Evolutionary conservation across 2,329 filamentous ascomycete species (phyloP).

Genomic region (Piedraia hortae): DNA sequence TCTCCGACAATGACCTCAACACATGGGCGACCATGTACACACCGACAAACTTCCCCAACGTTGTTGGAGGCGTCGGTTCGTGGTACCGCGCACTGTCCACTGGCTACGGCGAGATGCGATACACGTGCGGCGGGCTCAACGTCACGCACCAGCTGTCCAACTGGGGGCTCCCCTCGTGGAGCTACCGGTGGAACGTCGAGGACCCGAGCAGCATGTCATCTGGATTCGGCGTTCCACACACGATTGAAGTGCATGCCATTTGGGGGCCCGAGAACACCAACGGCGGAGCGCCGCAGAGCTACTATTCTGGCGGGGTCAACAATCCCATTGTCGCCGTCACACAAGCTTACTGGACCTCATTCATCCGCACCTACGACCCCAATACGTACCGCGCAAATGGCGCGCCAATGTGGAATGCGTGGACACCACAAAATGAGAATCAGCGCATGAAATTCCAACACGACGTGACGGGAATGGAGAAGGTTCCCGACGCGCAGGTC

Average conservation of each 20-base stretch:
- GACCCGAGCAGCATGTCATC: slow-evolving; percentile 25
- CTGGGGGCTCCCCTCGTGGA: slow-evolving; percentile 24
- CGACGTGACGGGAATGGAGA: slow-evolving; percentile 16
- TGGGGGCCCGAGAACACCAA: slow-evolving; percentile 33
- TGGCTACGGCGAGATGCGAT: slow-evolving; percentile 36
- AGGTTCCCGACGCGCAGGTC: slow-evolving; percentile 12
- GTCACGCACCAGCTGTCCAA: slow-evolving; percentile 19
- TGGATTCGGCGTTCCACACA: slow-evolving; percentile 39
- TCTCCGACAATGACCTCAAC: slow-evolving; percentile 24
- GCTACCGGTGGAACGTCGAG: slow-evolving; percentile 42
- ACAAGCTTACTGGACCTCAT: slow-evolving; percentile 48
- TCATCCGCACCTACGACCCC: slow-evolving; percentile 37
- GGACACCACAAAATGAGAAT: slow-evolving; percentile 9
- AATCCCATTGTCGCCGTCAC: slow-evolving; percentile 29
- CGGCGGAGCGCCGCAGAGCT: slow-evolving; percentile 25
- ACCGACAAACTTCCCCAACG: slow-evolving; percentile 17
- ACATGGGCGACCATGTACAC: slow-evolving; percentile 30
- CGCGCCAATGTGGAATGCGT: slow-evolving; percentile 25
- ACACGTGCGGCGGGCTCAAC: slow-evolving; percentile 34
- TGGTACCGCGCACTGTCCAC: slow-evolving; percentile 32
- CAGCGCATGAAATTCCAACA: slow-evolving; percentile 14
- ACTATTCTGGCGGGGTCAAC: slow-evolving; percentile 26
- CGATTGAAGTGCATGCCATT: slow-evolving; percentile 36
- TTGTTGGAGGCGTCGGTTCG: slow-evolving; percentile 18
- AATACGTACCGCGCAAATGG: slow-evolving; percentile 25